phyloP scores from a whole-genome alignment of 139 green algal species.

The Trebouxia sp. region DNA sequence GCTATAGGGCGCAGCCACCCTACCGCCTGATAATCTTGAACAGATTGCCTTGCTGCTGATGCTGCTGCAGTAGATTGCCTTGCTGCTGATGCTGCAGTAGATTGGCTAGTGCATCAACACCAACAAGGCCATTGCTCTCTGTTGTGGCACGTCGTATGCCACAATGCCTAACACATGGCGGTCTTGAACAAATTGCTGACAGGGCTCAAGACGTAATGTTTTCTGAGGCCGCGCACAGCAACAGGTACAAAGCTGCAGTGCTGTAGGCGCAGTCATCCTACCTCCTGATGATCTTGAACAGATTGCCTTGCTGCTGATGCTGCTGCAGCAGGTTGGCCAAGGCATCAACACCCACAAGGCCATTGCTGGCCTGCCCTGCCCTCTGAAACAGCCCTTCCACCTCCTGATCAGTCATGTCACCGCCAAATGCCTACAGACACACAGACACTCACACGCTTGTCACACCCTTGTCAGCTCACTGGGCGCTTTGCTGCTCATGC shows the following conservation, averaged over 20 bases:
- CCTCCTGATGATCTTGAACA: constrained; percentile 38
- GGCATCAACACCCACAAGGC: constrained; percentile 29
- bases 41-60: background rate
- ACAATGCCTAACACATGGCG: no score
- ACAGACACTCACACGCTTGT: no score
- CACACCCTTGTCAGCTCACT: no score
- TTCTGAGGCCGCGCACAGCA: no score
- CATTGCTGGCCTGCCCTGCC: constrained; percentile 30
- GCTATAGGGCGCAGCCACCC: background rate
- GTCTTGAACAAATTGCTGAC: no score
- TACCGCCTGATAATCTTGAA: constrained; percentile 39
- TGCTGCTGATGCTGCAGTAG: no score
- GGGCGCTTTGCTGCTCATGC: no score
- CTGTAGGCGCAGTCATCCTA: background rate
- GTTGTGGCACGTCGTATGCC: no score
- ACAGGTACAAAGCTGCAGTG: no score
- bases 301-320: background rate
- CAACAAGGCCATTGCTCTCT: constrained; percentile 18
- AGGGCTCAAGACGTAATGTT: no score
- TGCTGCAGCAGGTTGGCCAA: constrained; percentile 34
- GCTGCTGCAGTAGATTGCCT: no score
- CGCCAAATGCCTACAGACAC: constrained; percentile 39
- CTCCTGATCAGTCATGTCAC: constrained; percentile 36
- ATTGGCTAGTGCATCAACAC: constrained; percentile 35
- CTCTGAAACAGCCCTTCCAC: constrained; percentile 34